Conservation (phyloP, 495 filamentous ascomycete species). For the Lasiosphaeriaceae sp. region DNA sequence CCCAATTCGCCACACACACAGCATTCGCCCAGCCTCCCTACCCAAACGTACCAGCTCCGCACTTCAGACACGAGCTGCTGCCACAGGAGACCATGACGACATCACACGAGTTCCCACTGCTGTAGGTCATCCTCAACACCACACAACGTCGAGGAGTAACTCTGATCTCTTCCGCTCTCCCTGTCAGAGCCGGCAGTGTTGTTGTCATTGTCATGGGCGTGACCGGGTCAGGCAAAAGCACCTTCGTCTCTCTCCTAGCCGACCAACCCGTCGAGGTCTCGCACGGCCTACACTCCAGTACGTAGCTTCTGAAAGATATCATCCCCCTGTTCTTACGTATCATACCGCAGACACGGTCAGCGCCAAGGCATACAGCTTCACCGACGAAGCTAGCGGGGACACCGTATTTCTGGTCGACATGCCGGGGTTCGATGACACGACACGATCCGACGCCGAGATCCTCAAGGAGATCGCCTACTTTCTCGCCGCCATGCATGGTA, state of each 20-base stretch:
- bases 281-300: conserved; percentile 24
- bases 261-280: conserved; percentile 19
- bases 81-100: no score
- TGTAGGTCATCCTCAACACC: no score
- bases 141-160: not conserved
- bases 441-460: conserved; percentile 33
- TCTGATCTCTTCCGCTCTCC: not conserved
- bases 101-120: no score
- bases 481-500: not conserved
- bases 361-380: not conserved
- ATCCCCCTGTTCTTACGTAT: no score
- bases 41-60: no score
- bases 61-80: no score
- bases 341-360: not conserved
- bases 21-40: no score
- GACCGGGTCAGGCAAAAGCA: no score
- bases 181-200: not conserved
- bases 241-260: conserved; percentile 30
- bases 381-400: conserved; percentile 9
- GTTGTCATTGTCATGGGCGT: conserved; percentile 29
- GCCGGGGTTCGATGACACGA: conserved; percentile 36
- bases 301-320: no score
- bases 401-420: conserved; percentile 32
- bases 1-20: no score
- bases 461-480: conserved; percentile 33